A percentile compares a stretch with the other conserved stretches of the same genome.
Conservation (phyloP, 306 rosid genomes). For the Vicia villosa region DNA sequence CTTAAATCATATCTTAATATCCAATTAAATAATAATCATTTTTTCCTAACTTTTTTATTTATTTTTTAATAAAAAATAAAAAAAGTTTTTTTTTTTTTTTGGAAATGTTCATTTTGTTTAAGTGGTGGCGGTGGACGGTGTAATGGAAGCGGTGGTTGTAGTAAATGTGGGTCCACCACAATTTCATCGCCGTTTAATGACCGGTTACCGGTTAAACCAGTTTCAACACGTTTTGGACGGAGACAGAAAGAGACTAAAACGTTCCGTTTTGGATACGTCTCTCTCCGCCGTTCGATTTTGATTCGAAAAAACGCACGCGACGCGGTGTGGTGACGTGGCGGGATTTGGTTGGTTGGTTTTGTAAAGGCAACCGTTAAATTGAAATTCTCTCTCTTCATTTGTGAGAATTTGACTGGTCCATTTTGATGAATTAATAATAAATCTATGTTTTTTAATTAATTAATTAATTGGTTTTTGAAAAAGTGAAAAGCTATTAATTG, state of each 20-base stretch:
- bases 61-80: neutral
- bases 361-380: constrained; percentile 25
- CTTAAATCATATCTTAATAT: constrained; percentile 49
- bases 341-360: constrained; percentile 20
- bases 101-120: neutral
- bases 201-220: constrained; percentile 48
- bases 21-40: constrained; percentile 32
- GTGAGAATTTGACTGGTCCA: constrained; percentile 43
- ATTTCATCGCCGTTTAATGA: constrained; percentile 43
- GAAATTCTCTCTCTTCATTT: neutral
- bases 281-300: constrained; percentile 38
- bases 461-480: neutral
- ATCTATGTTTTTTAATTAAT: too few species aligned
- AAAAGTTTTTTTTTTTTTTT: neutral
- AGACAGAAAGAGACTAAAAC: neutral
- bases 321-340: constrained; percentile 33
- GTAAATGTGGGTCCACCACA: constrained; percentile 41
- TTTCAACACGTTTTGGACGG: constrained; percentile 52
- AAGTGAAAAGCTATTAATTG: neutral
- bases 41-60: neutral
- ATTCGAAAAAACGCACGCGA: constrained; percentile 37
- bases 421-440: constrained; percentile 5
- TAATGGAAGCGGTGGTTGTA: constrained; percentile 16
- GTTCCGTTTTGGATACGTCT: constrained; percentile 50
- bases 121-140: constrained; percentile 29